Evolutionary conservation across 2,329 filamentous ascomycete genomes (phyloP).

Genomic region (Alternaria viburni): DNA sequence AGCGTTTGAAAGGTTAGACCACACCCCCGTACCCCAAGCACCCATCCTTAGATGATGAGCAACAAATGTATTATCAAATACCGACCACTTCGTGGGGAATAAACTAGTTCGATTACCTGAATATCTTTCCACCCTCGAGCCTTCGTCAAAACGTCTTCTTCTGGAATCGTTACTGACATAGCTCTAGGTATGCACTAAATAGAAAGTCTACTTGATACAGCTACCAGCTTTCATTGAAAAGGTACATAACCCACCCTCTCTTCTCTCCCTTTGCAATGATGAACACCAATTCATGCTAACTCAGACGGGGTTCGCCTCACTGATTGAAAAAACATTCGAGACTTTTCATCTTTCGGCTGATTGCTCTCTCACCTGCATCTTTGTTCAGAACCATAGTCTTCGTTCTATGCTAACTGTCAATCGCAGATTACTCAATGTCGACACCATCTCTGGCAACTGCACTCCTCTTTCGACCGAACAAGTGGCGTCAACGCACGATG

Average conservation of each 20-base stretch:
- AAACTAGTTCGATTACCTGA: conserved; percentile 51
- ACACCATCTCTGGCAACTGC: not conserved
- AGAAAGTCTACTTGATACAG: not conserved
- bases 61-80: conserved; percentile 50
- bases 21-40: conserved; percentile 3
- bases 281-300: conserved; percentile 49
- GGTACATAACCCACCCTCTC: conserved; percentile 16
- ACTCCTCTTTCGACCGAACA: not conserved
- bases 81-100: conserved; percentile 46
- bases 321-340: conserved; percentile 44
- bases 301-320: conserved; percentile 42
- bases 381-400: not conserved
- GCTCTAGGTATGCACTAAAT: conserved; percentile 5
- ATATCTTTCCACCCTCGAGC: conserved; percentile 15
- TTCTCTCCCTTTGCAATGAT: conserved; percentile 35
- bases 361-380: conserved; percentile 7
- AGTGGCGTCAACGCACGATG: not conserved
- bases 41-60: conserved; percentile 41
- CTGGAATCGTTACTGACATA: conserved; percentile 17
- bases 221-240: not conserved
- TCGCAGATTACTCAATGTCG: not conserved
- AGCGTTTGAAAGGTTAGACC: conserved; percentile 20
- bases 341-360: conserved; percentile 52
- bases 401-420: conserved; percentile 11
- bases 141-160: not conserved